phyloP scores from a whole-genome alignment of 2,329 filamentous ascomycete species.

The Venturia asperata region DNA sequence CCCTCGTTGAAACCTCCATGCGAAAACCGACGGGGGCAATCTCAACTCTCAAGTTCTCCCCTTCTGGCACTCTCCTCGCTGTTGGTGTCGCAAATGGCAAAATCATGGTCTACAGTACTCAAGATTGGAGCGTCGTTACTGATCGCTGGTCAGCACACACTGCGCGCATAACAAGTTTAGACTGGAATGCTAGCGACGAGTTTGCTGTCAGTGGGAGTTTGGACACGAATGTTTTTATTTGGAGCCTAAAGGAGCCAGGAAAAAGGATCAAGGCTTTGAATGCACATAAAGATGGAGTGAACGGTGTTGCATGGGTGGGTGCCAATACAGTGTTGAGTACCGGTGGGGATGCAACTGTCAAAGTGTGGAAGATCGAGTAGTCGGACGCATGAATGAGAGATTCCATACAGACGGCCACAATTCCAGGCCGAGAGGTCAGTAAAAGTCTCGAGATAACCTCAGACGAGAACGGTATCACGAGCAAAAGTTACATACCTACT shows the following conservation, averaged over 20 bases:
- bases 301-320: constrained; percentile 72
- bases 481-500: not conserved
- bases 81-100: constrained; percentile 79
- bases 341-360: constrained; percentile 83
- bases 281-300: constrained; percentile 93
- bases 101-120: constrained; percentile 70
- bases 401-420: too few relatives aligned
- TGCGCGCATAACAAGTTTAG: constrained; percentile 57
- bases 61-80: constrained; percentile 68
- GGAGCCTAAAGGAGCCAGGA: constrained; percentile 78
- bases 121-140: constrained; percentile 64
- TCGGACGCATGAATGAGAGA: not conserved
- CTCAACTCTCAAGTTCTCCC: constrained; percentile 76
- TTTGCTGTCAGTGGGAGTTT: constrained; percentile 78
- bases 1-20: constrained; percentile 47
- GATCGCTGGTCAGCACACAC: constrained; percentile 72
- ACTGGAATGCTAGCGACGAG: constrained; percentile 72
- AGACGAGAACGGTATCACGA: not conserved
- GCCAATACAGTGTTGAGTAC: constrained; percentile 62
- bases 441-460: not conserved
- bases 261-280: constrained; percentile 77
- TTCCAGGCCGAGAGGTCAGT: too few relatives aligned
- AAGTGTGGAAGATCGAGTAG: constrained; percentile 58
- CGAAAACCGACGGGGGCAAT: constrained; percentile 64
- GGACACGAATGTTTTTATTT: constrained; percentile 88